Evolutionary conservation across 441 rosid species (phyloP).

Genomic region (Pelargonium cotyledonis): DNA sequence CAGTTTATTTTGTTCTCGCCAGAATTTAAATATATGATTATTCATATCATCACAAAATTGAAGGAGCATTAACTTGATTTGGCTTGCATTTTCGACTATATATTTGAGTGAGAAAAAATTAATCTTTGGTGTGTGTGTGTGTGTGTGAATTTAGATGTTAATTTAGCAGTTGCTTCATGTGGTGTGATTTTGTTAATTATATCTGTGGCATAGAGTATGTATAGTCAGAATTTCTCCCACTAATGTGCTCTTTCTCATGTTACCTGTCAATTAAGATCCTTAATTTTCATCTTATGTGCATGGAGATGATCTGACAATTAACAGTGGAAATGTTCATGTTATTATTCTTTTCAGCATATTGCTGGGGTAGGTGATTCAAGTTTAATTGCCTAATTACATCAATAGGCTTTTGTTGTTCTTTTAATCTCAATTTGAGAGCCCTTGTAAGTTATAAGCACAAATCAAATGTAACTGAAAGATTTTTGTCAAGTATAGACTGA

Average conservation of each 20-base stretch:
- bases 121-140: neutral
- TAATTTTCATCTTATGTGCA: neutral
- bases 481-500: neutral
- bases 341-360: neutral
- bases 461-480: neutral
- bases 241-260: neutral
- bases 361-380: neutral
- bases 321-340: neutral
- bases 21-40: neutral
- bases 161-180: neutral
- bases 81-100: neutral
- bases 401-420: neutral
- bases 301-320: neutral
- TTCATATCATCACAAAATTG: neutral
- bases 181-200: neutral
- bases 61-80: neutral
- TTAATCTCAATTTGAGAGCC: conserved; percentile 1
- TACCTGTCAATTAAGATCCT: neutral
- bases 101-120: neutral
- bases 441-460: neutral
- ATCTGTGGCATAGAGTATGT: neutral
- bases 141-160: neutral
- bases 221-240: neutral
- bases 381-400: neutral
- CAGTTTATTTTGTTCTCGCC: neutral